Evolutionary conservation across 345 rosid species (phyloP).

Genomic region (Microcos paniculata): DNA sequence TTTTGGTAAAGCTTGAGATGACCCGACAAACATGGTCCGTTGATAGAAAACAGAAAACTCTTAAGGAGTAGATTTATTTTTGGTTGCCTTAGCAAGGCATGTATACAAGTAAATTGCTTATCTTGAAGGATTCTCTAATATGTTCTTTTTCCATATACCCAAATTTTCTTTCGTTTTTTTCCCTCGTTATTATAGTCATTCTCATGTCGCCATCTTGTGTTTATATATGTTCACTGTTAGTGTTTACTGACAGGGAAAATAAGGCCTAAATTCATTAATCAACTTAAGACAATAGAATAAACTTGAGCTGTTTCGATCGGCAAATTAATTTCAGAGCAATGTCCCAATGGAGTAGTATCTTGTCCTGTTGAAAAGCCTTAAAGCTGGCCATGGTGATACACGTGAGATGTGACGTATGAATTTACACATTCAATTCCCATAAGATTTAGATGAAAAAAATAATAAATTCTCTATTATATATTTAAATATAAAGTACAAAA

Average conservation of each 20-base stretch:
- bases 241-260: no score
- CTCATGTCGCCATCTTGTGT: no score
- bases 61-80: not conserved
- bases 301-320: not conserved
- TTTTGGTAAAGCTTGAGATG: not conserved
- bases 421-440: not conserved
- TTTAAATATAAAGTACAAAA: not conserved
- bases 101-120: not conserved
- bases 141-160: not conserved
- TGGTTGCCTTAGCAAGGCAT: not conserved
- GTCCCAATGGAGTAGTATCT: not conserved
- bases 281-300: no score
- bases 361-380: not conserved
- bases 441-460: not conserved
- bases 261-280: no score
- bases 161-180: not conserved
- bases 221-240: no score
- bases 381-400: not conserved
- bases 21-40: not conserved
- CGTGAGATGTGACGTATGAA: not conserved
- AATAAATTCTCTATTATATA: constrained; percentile 7
- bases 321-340: not conserved
- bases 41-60: not conserved
- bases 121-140: not conserved
- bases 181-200: not conserved